Evolutionary conservation across 768 basidiomycete species (phyloP), one percentile per base, ranked within the genome.

Genomic region (Suillus plorans): DNA sequence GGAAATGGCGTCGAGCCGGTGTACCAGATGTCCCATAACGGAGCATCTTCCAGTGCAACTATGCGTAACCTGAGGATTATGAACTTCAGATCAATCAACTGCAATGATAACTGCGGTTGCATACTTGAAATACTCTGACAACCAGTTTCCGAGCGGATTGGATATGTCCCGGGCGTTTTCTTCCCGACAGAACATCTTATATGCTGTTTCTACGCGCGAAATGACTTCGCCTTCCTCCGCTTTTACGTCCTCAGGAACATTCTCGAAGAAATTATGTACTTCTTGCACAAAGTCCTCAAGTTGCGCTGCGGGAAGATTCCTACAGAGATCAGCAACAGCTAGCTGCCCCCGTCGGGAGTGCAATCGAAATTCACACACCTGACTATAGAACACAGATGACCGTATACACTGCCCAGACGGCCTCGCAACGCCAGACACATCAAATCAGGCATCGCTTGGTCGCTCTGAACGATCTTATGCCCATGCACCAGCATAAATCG

Each of bases 21-120:
- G 64, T 87, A 91, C 90, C 90, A 93, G 10, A 91, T 74, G 63
- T 89, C 86, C 86, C 88, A 92, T 36, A 93, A 74, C 16, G 76
- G 73, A 2, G 74, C 65, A 6, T 82, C 80, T 62, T 89, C 89
- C 0, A 86, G 77, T 4, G 83, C 79, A 16, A 77, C 66, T 12
- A 85, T 66, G 16, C 79, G 74, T 8, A 73, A 72, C 60, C 88
- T 89, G 67, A 22, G 3, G 22, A 12, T 2, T 37, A 34, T 69
- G 39, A 59, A 57, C 9, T 6, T 62, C 41, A 65, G 6, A 28
- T 44, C 36, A 3, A 20, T 10, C 34, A 10, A 13, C 12, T 2
- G 5, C 31, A 41, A 56, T 37, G 36, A 49, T 28, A 28, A 1
- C 49, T 14, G 62, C 53, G 20, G 39, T 16, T 16, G 72, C 82